These are phyloP conservation scores for Suillus luteus DNA, from an alignment of 768 basidiomycete genomes.

Conservation along the genomic window DNA sequence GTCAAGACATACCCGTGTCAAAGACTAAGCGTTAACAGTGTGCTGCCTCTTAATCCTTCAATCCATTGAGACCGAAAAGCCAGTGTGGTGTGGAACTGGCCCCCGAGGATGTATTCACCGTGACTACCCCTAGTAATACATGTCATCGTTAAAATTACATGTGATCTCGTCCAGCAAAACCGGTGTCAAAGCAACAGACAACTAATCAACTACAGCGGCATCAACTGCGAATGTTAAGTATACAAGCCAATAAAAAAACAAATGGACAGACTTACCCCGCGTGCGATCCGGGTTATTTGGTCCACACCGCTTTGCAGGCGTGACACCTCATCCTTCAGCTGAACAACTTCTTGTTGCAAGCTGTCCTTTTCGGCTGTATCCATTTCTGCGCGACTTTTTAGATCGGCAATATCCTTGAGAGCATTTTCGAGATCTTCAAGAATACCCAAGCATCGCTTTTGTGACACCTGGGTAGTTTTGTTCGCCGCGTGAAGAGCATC, in stretches of 20 bases:
- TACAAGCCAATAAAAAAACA: neutral
- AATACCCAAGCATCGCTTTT: neutral
- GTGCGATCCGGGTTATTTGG: neutral
- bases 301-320: constrained; percentile 3
- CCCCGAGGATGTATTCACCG: no score
- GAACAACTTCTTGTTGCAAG: neutral
- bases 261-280: neutral
- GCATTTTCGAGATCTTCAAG: neutral
- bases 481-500: neutral
- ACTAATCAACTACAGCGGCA: neutral
- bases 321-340: constrained; percentile 1
- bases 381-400: neutral
- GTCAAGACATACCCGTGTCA: no score
- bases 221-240: neutral
- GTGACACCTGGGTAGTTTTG: neutral
- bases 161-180: neutral
- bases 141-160: neutral
- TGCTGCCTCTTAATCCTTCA: no score
- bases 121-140: neutral
- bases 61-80: no score
- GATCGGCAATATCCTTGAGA: neutral
- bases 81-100: neutral
- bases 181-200: neutral
- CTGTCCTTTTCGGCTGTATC: neutral
- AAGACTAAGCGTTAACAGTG: no score